Base-by-base conservation (phyloP, 2,329 filamentous ascomycete species). In the Fusarium papillatum region DNA sequence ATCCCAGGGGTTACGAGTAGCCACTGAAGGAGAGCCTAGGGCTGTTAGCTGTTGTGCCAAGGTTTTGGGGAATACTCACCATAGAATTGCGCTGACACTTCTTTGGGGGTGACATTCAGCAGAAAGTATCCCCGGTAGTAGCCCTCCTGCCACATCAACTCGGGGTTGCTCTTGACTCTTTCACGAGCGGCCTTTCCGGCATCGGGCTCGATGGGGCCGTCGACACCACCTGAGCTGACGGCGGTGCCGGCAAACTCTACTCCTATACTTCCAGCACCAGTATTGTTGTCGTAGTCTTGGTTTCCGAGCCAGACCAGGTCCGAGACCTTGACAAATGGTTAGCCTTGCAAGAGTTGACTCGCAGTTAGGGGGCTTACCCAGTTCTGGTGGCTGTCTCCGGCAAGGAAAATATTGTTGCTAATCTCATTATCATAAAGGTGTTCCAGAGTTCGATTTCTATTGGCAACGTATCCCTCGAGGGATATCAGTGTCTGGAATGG, bases 41-140 rank as follows among this genome's bases (percentile, higher is more conserved):
- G 0, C 1, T 17, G 22, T 76, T 6, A 72, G 53, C 8, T 4
- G n/a, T 4, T 8, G 2, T 0, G 3, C 1, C 31, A n/a, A 46
- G 7, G 19, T 0, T 31, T 9, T 3, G 36, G 36, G 2, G 7
- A 26, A 36, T 19, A 31, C 69, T 61, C 82, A 34, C 86, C 93
- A 76, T 92, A 95, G 83, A 89, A 95, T 16, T 87, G 86, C 0
- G 93, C 93, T n/a, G 89, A 85, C 3, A 93, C 86, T 55, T 88
- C 84, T 14, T 92, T 86, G 26, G 89, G 86, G 24, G 84, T 86
- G 66, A 94, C 85, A 60, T 89, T 87, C 48, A 95, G 84, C 79
- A 93, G 89, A 76, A 91, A 95, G 84, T 95, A 95, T 2, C 93
- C 94, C 22, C 93, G 88, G 82, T 95, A 95, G 81, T 93, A 95